A percentile compares a stretch with the other conserved stretches of the same genome.
These are phyloP conservation scores for Xylaria palmicola DNA, from an alignment of 495 filamentous ascomycete species.

Conservation along the genomic window DNA sequence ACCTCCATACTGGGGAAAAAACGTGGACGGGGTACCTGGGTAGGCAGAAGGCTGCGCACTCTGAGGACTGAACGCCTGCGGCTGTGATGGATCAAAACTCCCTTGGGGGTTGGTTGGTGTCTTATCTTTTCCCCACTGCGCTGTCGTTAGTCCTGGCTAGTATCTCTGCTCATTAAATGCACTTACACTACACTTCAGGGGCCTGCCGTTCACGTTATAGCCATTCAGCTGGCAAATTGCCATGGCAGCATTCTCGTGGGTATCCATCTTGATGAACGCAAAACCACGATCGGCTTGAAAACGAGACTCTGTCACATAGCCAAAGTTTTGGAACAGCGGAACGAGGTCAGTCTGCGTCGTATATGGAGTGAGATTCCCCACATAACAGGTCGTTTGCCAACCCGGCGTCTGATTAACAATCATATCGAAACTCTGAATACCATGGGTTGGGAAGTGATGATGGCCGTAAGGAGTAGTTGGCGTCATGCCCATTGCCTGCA, in stretches of 20 bases:
- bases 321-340: slow-evolving; percentile 97
- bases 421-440: slow-evolving; percentile 97
- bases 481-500: slow-evolving; percentile 98
- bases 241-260: slow-evolving; percentile 96
- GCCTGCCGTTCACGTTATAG: slow-evolving; percentile 96
- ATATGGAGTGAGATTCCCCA: slow-evolving; percentile 97
- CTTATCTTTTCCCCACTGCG: slow-evolving; percentile 97
- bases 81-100: slow-evolving; percentile 72
- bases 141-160: slow-evolving; percentile 4
- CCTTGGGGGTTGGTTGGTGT: slow-evolving; percentile 77
- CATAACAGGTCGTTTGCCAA: slow-evolving; percentile 99
- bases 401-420: slow-evolving; percentile 93
- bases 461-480: slow-evolving; percentile 95
- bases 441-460: slow-evolving; percentile 97
- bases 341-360: slow-evolving; percentile 94
- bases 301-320: slow-evolving; percentile 93
- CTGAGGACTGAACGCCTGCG: slow-evolving; percentile 64
- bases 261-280: slow-evolving; percentile 99
- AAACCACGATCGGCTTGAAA: slow-evolving; percentile 98
- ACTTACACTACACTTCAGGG: slow-evolving; percentile 97
- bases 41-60: slow-evolving; percentile 54
- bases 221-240: slow-evolving; percentile 96
- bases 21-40: slow-evolving; percentile 74
- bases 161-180: not conserved
- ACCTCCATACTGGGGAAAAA: slow-evolving; percentile 91